Evolutionary conservation across 2,329 filamentous ascomycete genomes (phyloP).

Genomic region (Orbilia oligospora): DNA sequence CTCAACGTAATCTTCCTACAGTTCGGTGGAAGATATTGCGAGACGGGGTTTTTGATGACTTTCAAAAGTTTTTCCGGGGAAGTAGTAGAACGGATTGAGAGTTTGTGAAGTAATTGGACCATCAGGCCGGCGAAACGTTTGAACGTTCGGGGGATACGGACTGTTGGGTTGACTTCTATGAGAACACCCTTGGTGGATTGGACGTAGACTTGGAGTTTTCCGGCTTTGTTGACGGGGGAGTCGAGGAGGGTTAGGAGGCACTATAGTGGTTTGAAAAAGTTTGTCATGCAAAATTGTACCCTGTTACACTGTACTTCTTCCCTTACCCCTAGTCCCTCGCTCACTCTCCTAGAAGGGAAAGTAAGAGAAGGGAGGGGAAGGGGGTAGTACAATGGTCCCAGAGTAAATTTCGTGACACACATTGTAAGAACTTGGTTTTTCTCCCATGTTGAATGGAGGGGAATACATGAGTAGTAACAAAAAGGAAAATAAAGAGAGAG

Average conservation of each 20-base stretch:
- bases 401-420: slow-evolving; percentile 12
- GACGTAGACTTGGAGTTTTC: slow-evolving; percentile 97
- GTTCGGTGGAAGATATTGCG: slow-evolving; percentile 94
- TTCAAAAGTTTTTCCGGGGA: slow-evolving; percentile 97
- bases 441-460: slow-evolving; percentile 61
- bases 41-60: slow-evolving; percentile 98
- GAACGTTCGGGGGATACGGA: slow-evolving; percentile 97
- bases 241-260: slow-evolving; percentile 97
- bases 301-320: slow-evolving; percentile 38
- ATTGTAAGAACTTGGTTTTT: slow-evolving; percentile 51
- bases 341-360: background rate
- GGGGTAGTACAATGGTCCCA: background rate
- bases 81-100: slow-evolving; percentile 95
- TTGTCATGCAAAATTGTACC: slow-evolving; percentile 31
- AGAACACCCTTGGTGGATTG: slow-evolving; percentile 97
- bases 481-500: no score
- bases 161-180: slow-evolving; percentile 97
- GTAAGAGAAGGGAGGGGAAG: no score
- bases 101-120: slow-evolving; percentile 95
- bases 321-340: background rate
- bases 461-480: background rate
- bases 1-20: slow-evolving; percentile 98
- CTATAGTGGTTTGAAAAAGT: slow-evolving; percentile 70
- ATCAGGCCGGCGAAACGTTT: slow-evolving; percentile 99
- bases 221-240: slow-evolving; percentile 98